Percentiles rank a stretch among this genome's conserved stretches.
Evolutionary conservation across 2,329 filamentous ascomycete genomes (phyloP).

Genomic region (Scedosporium aurantiacum): DNA sequence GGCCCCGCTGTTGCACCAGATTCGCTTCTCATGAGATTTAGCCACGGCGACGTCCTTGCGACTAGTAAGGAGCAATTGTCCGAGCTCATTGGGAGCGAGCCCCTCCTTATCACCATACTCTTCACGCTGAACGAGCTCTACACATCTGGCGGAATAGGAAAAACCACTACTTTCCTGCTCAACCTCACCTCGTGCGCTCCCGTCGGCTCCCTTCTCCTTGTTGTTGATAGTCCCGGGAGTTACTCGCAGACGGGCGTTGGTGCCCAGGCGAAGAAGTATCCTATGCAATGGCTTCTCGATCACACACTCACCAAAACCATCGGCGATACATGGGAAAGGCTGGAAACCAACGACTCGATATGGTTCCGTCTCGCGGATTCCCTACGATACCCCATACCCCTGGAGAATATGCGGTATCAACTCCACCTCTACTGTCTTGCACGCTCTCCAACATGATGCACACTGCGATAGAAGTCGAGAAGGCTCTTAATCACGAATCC

Average conservation of each 20-base stretch:
- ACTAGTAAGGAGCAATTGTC: background rate
- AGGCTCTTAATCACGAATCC: background rate
- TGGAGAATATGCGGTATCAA: conserved; percentile 95
- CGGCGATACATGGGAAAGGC: conserved; percentile 56
- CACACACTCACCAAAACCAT: conserved; percentile 54
- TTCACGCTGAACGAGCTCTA: conserved; percentile 97
- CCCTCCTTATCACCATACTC: conserved; percentile 64
- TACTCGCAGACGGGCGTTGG: conserved; percentile 75
- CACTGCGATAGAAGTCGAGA: background rate
- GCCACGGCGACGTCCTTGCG: conserved; percentile 26
- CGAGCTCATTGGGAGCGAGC: conserved; percentile 18
- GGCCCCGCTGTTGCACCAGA: conserved; percentile 27
- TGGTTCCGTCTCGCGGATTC: conserved; percentile 69
- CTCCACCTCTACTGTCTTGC: conserved; percentile 62
- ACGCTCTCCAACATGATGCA: background rate
- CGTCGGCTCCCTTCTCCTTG: conserved; percentile 58
- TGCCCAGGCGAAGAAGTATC: conserved; percentile 56
- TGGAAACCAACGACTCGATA: conserved; percentile 63
- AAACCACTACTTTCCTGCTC: conserved; percentile 68
- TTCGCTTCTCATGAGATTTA: conserved; percentile 30
- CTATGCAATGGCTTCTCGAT: conserved; percentile 88
- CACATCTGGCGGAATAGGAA: conserved; percentile 57
- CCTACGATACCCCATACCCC: conserved; percentile 67
- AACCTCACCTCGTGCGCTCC: conserved; percentile 49
- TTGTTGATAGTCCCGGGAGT: conserved; percentile 87